Base-by-base conservation (phyloP, 1,284 basidiomycete genomes). In the Termitomyces sp. region DNA sequence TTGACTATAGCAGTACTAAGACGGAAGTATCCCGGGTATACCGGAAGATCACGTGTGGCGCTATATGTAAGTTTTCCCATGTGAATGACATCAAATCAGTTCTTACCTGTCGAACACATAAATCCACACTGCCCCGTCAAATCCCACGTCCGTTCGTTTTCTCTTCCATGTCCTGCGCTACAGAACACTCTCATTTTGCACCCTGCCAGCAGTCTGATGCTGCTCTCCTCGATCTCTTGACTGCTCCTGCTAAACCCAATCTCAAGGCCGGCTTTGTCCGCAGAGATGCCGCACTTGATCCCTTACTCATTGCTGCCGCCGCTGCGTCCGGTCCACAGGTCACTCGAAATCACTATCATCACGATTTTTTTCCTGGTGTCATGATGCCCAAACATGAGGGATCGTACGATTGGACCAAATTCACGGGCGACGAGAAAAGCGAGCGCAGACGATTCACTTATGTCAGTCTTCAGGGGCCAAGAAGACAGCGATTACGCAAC, bases 291-390 rank as follows among this genome's bases (percentile, higher is more conserved):
- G 79, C 80, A 0, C 75, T 91, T 40, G 86, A 91, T 60, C 83
- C 87, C 16, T 72, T 91, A 4, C 71, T 91, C 46, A 78, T 91
- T 48, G 86, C 86, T 30, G 83, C 84, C 0, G 85, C 80, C 10
- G 75, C 79, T 10, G 82, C 85, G 1, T 84, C 85, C 1, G 84
- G 83, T 19, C 84, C 85, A 6, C 79, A 87, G 57, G 76, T 84
- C 49, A 89, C 88, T 34, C 77, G 86, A 34, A 88, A 91, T 62
- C 88, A 91, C 65, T 87, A 87, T 62, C 75, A 80, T 49, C 84
- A 87, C 60, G 80, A 85, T 60, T 86, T 86, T 67, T 83, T 83
- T 60, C 83, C 84, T 3, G 79, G 75, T 0, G 74, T 79, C 30
- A 73, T 71, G 60, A 69, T 80, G 40, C 79, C 79, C 11, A 69